Evolutionary conservation across 768 basidiomycete species (phyloP).

Genomic region (Lactifluus echinatus): DNA sequence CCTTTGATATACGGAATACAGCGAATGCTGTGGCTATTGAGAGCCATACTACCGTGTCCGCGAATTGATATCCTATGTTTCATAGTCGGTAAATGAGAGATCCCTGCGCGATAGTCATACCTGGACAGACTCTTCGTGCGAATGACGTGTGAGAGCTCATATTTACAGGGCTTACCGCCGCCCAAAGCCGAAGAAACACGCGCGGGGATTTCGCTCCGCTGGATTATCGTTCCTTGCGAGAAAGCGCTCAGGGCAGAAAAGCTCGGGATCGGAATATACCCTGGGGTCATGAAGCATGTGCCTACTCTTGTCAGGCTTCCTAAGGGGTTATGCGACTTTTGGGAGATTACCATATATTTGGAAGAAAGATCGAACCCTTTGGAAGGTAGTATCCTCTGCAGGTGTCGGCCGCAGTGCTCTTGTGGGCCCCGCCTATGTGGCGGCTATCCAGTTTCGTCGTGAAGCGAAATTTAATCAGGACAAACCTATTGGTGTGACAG

Average conservation of each 20-base stretch:
- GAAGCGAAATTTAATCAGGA: neutral
- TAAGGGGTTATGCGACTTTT: neutral
- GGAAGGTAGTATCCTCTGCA: conserved; percentile 24
- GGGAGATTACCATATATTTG: conserved; percentile 27
- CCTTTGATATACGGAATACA: conserved; percentile 12
- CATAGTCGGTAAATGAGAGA: neutral
- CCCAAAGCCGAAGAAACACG: conserved; percentile 22
- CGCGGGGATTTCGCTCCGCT: conserved; percentile 16
- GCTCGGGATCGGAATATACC: conserved; percentile 21
- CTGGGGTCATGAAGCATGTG: conserved; percentile 24
- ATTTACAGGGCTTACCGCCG: conserved; percentile 11
- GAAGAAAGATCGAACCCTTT: conserved; percentile 28
- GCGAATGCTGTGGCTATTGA: conserved; percentile 1
- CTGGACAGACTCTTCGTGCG: neutral
- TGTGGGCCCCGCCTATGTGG: conserved; percentile 2
- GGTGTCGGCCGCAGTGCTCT: neutral
- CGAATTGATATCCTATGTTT: conserved; percentile 5
- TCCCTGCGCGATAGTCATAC: neutral
- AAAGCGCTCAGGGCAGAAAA: conserved; percentile 27
- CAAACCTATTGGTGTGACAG: conserved; percentile 10
- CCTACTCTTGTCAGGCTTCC: conserved; percentile 15
- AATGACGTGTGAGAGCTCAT: neutral
- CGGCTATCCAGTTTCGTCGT: neutral
- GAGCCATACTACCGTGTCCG: conserved; percentile 11
- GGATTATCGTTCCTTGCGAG: conserved; percentile 7